These are phyloP conservation scores for Pelargonium nanum DNA, from an alignment of 345 rosid species.

Conservation along the genomic window DNA sequence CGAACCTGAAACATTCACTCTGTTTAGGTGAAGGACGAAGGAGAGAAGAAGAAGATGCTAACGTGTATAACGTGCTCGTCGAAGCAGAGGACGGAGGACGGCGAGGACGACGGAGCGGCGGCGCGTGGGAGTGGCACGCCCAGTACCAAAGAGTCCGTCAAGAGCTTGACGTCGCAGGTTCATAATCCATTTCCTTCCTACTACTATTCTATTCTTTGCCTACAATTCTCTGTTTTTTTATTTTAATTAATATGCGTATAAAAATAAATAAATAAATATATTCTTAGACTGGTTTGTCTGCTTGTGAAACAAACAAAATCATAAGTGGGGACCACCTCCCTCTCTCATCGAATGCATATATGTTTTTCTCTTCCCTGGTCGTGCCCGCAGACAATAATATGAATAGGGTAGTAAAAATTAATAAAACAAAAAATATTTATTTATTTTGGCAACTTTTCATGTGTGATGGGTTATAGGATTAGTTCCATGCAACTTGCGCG, in stretches of 20 bases:
- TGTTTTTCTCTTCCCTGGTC: conserved; percentile 1
- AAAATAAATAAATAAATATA: no score
- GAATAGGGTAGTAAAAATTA: no score
- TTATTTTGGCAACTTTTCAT: not conserved
- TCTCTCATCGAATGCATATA: not conserved
- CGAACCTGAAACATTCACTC: no score
- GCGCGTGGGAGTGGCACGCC: conserved; percentile 72
- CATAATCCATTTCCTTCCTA: not conserved
- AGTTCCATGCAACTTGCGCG: not conserved
- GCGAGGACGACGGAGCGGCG: conserved; percentile 54
- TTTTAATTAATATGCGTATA: not conserved
- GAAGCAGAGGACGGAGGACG: conserved; percentile 68
- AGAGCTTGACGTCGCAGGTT: conserved; percentile 97
- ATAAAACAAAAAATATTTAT: no score
- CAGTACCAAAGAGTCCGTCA: conserved; percentile 91
- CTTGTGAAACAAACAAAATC: not conserved
- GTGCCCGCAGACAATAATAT: no score
- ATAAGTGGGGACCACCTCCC: not conserved
- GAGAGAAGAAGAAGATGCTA: conserved; percentile 66
- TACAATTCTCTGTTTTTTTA: not conserved
- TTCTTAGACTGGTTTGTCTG: no score
- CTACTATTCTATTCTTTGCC: not conserved
- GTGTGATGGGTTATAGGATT: not conserved
- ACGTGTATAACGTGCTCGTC: conserved; percentile 96
- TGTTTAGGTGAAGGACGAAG: no score